Conservation (phyloP, 2,329 filamentous ascomycete species). For the Fusarium anthophilum region DNA sequence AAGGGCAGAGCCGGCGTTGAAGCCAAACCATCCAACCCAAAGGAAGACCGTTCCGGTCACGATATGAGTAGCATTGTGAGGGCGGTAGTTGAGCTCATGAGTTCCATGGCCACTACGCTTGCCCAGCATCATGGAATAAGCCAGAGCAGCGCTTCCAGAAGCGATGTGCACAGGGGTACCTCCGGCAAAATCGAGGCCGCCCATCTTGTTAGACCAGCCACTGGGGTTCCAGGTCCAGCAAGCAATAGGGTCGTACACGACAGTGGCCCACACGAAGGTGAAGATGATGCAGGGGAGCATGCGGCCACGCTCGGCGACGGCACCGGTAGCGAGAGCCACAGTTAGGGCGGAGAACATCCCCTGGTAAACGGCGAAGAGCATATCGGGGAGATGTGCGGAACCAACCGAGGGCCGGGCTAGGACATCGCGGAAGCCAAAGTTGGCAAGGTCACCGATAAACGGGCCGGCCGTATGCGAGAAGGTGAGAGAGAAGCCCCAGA, state of each 20-base stretch:
- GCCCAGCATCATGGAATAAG: slow-evolving; percentile 91
- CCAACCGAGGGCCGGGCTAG: slow-evolving; percentile 80
- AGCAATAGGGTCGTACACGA: slow-evolving; percentile 92
- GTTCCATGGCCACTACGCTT: slow-evolving; percentile 87
- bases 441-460: slow-evolving; percentile 81
- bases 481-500: slow-evolving; percentile 86
- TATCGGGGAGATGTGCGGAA: slow-evolving; percentile 77
- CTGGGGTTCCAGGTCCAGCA: slow-evolving; percentile 93
- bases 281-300: slow-evolving; percentile 91
- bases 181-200: slow-evolving; percentile 87
- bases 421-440: slow-evolving; percentile 82
- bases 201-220: slow-evolving; percentile 83
- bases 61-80: slow-evolving; percentile 92
- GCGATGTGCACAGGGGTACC: slow-evolving; percentile 91
- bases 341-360: slow-evolving; percentile 90
- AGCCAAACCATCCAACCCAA: slow-evolving; percentile 96
- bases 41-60: slow-evolving; percentile 93
- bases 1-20: slow-evolving; percentile 88
- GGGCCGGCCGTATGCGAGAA: slow-evolving; percentile 81
- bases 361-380: slow-evolving; percentile 87
- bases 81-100: slow-evolving; percentile 88
- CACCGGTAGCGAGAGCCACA: slow-evolving; percentile 84
- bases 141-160: slow-evolving; percentile 83
- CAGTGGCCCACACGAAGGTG: slow-evolving; percentile 91
- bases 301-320: slow-evolving; percentile 85